These are phyloP conservation scores for Cajanus cajan DNA, from an alignment of 306 rosid species.

Conservation along the genomic window DNA sequence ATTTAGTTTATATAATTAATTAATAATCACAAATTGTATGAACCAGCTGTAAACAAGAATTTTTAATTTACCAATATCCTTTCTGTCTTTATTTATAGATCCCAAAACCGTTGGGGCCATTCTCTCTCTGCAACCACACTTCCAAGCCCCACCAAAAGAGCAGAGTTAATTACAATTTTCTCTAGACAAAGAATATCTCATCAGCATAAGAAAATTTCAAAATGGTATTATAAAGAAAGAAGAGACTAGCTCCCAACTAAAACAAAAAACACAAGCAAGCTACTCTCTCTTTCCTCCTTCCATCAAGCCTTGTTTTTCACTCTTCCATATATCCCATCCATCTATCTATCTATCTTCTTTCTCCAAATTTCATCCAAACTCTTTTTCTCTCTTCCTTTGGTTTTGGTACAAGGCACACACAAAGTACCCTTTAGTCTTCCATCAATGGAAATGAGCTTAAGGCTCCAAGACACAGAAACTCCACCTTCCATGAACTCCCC, in stretches of 20 bases:
- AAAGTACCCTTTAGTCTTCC: constrained; percentile 9
- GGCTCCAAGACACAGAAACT: constrained; percentile 51
- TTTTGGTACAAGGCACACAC: not conserved
- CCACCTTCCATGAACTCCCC: constrained; percentile 55
- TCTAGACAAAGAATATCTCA: not conserved
- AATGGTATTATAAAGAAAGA: constrained; percentile 20
- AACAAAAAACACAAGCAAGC: constrained; percentile 36
- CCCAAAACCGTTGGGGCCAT: constrained; percentile 26
- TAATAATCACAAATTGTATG: not conserved
- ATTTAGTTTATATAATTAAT: not conserved
- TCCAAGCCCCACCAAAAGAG: not conserved
- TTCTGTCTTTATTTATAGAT: not conserved
- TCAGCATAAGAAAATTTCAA: not conserved
- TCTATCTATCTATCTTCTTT: not conserved
- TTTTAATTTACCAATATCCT: constrained; percentile 26
- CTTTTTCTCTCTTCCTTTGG: not conserved
- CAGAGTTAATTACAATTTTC: constrained; percentile 1
- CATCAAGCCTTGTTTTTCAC: constrained; percentile 52
- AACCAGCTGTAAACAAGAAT: not conserved
- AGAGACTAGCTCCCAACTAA: constrained; percentile 5
- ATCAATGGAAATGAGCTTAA: constrained; percentile 65
- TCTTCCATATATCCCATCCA: constrained; percentile 19
- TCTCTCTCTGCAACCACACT: constrained; percentile 29
- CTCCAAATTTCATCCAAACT: constrained; percentile 34
- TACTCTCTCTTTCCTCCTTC: constrained; percentile 20